Evolutionary conservation across 2,329 filamentous ascomycete genomes (phyloP).

Genomic region (Xylogone sp.): DNA sequence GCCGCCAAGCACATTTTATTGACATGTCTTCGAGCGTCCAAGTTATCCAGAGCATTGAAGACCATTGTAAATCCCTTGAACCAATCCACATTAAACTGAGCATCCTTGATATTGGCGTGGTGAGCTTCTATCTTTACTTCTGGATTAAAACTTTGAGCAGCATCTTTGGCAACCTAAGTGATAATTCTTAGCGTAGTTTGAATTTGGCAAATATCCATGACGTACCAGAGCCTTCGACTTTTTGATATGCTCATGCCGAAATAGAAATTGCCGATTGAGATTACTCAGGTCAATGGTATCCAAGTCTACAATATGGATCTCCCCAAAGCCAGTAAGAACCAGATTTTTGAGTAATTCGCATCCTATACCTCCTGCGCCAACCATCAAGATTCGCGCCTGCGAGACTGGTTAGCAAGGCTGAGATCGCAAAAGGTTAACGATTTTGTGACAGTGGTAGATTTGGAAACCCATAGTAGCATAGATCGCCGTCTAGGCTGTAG

Average conservation of each 20-base stretch:
- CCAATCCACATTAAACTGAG: slow-evolving; percentile 82
- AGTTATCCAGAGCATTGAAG: slow-evolving; percentile 95
- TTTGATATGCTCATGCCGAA: slow-evolving; percentile 95
- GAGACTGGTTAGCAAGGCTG: slow-evolving; percentile 28
- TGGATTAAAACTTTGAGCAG: slow-evolving; percentile 86
- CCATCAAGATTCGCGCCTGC: slow-evolving; percentile 84
- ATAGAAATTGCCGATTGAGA: slow-evolving; percentile 95
- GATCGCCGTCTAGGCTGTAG: neutral
- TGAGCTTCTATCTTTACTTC: slow-evolving; percentile 81
- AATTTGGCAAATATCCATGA: slow-evolving; percentile 10
- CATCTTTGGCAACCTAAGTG: slow-evolving; percentile 81
- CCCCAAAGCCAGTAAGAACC: slow-evolving; percentile 84
- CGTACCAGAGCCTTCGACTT: slow-evolving; percentile 88
- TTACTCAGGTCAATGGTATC: slow-evolving; percentile 99
- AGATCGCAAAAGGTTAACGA: neutral
- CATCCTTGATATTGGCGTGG: slow-evolving; percentile 92
- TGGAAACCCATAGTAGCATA: neutral
- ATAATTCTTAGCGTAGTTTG: slow-evolving; percentile 8
- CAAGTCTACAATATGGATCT: slow-evolving; percentile 92
- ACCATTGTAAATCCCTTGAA: slow-evolving; percentile 80
- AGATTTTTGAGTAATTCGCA: slow-evolving; percentile 98
- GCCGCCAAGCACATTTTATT: slow-evolving; percentile 97
- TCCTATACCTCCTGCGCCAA: slow-evolving; percentile 94
- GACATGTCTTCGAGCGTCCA: slow-evolving; percentile 90
- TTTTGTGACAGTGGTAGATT: neutral